Evolutionary conservation across 2,329 filamentous ascomycete genomes (phyloP).

Genomic region (Apiospora rasikravindrae): DNA sequence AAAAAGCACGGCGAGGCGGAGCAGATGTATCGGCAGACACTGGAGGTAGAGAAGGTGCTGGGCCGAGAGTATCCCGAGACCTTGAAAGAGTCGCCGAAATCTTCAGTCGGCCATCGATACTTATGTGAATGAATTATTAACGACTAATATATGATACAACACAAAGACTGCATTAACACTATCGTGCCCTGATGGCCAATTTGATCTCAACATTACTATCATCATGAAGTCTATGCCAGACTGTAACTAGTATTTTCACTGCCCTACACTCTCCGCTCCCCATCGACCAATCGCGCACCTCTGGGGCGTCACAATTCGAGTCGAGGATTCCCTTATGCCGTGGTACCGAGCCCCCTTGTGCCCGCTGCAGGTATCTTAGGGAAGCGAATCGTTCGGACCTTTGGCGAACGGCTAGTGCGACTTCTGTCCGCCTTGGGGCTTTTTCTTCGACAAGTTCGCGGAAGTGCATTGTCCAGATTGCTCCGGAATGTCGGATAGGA

Average conservation of each 20-base stretch:
- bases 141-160: background rate
- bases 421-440: background rate
- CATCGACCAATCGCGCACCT: background rate
- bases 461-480: background rate
- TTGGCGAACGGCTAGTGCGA: background rate
- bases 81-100: background rate
- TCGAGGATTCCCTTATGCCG: background rate
- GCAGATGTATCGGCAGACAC: background rate
- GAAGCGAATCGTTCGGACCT: background rate
- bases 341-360: background rate
- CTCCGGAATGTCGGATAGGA: background rate
- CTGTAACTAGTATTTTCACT: background rate
- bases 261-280: background rate
- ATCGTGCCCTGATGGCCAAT: no score
- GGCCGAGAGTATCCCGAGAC: constrained; percentile 2
- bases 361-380: background rate
- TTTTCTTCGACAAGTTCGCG: background rate
- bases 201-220: background rate
- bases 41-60: background rate
- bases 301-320: background rate
- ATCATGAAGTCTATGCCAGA: background rate
- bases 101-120: background rate
- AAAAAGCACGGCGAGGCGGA: background rate
- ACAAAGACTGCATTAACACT: background rate
- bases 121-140: background rate